These are phyloP conservation scores for Aethionema arabicum DNA, from an alignment of 345 rosid species.

Conservation along the genomic window DNA sequence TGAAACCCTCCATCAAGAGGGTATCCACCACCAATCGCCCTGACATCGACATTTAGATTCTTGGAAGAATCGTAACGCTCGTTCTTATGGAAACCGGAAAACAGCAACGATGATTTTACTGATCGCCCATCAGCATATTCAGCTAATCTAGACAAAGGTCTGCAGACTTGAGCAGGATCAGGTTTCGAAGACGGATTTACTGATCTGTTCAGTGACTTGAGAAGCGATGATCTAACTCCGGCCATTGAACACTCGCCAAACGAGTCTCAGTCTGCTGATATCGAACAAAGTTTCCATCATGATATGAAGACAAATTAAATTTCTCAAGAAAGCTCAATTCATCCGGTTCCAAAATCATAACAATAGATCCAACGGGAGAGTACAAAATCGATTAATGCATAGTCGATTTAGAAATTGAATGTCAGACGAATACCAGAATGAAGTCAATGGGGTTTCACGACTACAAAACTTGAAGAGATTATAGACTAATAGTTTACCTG, in stretches of 20 bases:
- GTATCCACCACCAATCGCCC: conserved; percentile 19
- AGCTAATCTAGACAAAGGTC: conserved; percentile 15
- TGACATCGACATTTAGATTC: conserved; percentile 19
- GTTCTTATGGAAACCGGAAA: conserved; percentile 19
- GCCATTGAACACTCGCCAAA: conserved; percentile 38
- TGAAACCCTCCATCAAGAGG: conserved; percentile 3
- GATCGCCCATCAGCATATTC: conserved; percentile 27
- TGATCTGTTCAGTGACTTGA: conserved; percentile 42
- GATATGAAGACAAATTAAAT: not conserved
- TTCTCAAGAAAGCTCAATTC: not conserved
- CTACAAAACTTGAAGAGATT: not conserved
- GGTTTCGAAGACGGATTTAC: conserved; percentile 21
- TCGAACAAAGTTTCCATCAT: not conserved
- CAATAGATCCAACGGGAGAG: not conserved
- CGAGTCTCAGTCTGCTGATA: conserved; percentile 17
- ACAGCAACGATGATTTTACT: conserved; percentile 25
- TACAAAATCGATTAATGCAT: not conserved
- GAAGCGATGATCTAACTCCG: conserved; percentile 43
- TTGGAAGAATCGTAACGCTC: conserved; percentile 25
- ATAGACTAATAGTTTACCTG: not conserved
- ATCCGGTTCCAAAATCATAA: not conserved
- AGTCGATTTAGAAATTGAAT: not conserved
- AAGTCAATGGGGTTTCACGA: conserved; percentile 7
- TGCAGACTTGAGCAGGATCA: conserved; percentile 19
- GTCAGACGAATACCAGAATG: not conserved